Base-by-base conservation (phyloP, 768 basidiomycete species). In the Tylopilus plumbeoviolaceoides region DNA sequence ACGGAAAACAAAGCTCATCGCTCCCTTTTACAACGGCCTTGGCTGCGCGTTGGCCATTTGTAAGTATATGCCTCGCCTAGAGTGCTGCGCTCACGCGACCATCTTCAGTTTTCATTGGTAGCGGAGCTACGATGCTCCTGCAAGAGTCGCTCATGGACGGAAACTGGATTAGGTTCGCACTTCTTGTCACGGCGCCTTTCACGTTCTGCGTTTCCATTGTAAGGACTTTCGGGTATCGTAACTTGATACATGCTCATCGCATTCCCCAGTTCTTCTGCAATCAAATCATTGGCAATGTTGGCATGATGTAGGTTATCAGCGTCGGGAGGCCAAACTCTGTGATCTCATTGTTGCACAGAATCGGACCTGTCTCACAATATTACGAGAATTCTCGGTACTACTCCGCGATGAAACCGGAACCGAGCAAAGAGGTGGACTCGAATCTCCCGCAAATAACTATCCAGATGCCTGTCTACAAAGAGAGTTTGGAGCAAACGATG, bases 401-500 rank as follows among this genome's bases (percentile, higher is more conserved):
- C 64, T 91, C 88, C 11, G 87, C 89, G 11, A 68, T 78, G 46
- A 75, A 74, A 41, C 86, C 89, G 0, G 75, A 73, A 23, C 67
- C 82, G 0, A 86, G 85, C 66, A 76, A 79, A 48, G 82, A 79
- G 15, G 73, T 89, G 50, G 87, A 89, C 64, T 59, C 74, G 1
- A 75, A 72, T 48, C 75, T 91, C 4, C 89, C 88, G 2, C 89
- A 90, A 62, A 76, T 91, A 15, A 87, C 87, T 1, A 75, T 93
- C 45, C 83, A 93, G 69, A 76, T 94, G 72, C 91, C 91, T 0
- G 91, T 93, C 5, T 95, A 94, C 70, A 94, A 91, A 63, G 89
- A 91, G 64, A 87, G 83, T 59, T 68, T 91, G 47, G 84, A 89
- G 47, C 80, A 87, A 62, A 89, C 87, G 0, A 91, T 91, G 89